Percentiles rank a stretch among this genome's conserved stretches.
These are phyloP conservation scores for Dryas integrifolia DNA, from an alignment of 331 rosid genomes.

Conservation along the genomic window DNA sequence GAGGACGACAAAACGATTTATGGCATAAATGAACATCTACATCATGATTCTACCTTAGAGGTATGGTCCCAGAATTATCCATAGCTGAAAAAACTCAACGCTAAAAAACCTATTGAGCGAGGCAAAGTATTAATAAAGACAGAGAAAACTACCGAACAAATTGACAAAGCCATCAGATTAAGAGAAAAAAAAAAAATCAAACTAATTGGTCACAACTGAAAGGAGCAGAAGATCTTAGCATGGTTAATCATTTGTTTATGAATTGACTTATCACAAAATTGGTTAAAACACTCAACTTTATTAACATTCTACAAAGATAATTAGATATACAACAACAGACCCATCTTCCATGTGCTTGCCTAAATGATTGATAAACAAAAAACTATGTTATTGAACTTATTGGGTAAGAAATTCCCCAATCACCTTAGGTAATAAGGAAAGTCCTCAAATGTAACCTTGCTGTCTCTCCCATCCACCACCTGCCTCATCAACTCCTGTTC, in stretches of 20 bases:
- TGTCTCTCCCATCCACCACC: conserved; percentile 58
- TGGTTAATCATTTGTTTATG: background rate
- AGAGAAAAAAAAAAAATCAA: background rate
- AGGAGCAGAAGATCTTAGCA: background rate
- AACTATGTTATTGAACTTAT: background rate
- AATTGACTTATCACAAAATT: conserved; percentile 8
- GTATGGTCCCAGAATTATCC: background rate
- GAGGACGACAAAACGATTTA: conserved; percentile 1
- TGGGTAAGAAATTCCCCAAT: background rate
- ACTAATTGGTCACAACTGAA: background rate
- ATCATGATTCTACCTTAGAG: background rate
- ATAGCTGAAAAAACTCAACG: background rate
- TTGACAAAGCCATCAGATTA: background rate
- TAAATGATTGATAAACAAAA: background rate
- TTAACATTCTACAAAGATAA: conserved; percentile 8
- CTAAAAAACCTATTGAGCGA: background rate
- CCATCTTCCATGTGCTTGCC: background rate
- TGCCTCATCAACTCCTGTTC: conserved; percentile 64
- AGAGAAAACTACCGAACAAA: background rate
- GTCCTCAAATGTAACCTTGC: conserved; percentile 57
- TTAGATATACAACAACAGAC: background rate
- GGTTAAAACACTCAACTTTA: background rate
- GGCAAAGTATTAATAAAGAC: background rate
- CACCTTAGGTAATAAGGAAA: conserved; percentile 88
- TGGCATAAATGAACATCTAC: background rate